phyloP scores from a whole-genome alignment of 768 basidiomycete species.

The Tremella yokohamensis region DNA sequence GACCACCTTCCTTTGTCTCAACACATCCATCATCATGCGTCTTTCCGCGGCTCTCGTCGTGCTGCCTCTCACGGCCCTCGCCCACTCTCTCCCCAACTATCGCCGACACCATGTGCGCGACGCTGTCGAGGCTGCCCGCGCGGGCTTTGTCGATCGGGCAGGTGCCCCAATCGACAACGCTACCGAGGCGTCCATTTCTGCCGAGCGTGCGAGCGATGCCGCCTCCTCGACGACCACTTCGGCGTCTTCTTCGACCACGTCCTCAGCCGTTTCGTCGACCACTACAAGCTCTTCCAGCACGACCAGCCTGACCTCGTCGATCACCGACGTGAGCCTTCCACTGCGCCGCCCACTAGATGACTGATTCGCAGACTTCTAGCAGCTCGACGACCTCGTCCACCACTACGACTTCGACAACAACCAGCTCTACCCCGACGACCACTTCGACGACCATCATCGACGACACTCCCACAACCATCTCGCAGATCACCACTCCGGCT shows the following conservation, averaged over 20 bases:
- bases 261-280: constrained; percentile 5
- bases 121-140: constrained; percentile 3
- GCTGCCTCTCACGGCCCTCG: constrained; percentile 16
- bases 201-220: not conserved
- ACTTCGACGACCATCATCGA: constrained; percentile 5
- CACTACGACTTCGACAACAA: constrained; percentile 4
- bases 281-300: not conserved
- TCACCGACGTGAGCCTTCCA: no score
- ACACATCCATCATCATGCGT: constrained; percentile 16
- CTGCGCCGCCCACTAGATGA: not conserved
- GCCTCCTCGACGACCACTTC: constrained; percentile 7
- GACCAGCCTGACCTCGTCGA: no score
- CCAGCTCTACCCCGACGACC: not conserved
- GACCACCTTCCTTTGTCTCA: no score
- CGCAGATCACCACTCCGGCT: not conserved
- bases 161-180: not conserved
- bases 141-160: not conserved
- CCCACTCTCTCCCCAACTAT: constrained; percentile 4
- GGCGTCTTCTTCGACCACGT: constrained; percentile 5
- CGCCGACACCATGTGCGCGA: constrained; percentile 8
- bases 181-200: no score
- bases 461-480: not conserved
- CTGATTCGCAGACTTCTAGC: constrained; percentile 1
- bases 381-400: not conserved
- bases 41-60: constrained; percentile 15